These are phyloP conservation scores for Sporobolomyces roseus DNA, from an alignment of 768 basidiomycete species.

Conservation along the genomic window DNA sequence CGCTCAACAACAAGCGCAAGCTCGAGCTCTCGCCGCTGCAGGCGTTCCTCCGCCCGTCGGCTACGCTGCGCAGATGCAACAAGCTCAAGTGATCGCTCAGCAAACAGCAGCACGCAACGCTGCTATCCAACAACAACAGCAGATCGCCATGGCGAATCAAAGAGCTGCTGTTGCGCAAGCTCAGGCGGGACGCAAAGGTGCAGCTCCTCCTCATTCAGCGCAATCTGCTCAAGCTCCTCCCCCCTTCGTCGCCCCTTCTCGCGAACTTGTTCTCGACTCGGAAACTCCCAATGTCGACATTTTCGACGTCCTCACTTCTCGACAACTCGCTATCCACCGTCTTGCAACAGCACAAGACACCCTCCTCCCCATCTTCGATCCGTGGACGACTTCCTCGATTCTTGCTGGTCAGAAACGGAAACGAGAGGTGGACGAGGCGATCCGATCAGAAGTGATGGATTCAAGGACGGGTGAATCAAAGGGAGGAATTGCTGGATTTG, in stretches of 20 bases:
- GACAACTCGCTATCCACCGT: slow-evolving; percentile 29
- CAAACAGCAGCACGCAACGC: slow-evolving; percentile 1
- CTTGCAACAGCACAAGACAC: slow-evolving; percentile 23
- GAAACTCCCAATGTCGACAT: slow-evolving; percentile 17
- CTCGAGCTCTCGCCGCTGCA: slow-evolving; percentile 3
- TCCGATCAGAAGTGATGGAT: background rate
- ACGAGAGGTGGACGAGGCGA: slow-evolving; percentile 13
- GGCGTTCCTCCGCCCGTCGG: background rate
- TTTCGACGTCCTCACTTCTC: slow-evolving; percentile 30
- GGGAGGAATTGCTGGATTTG: slow-evolving; percentile 13
- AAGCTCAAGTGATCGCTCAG: slow-evolving; percentile 7
- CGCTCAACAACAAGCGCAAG: slow-evolving; percentile 17
- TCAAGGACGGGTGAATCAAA: slow-evolving; percentile 10
- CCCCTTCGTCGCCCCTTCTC: background rate
- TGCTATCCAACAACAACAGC: slow-evolving; percentile 18
- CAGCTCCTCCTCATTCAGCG: background rate
- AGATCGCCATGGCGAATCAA: background rate
- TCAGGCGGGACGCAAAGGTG: background rate
- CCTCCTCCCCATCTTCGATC: slow-evolving; percentile 16
- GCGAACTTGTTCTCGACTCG: slow-evolving; percentile 1
- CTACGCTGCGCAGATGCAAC: slow-evolving; percentile 2
- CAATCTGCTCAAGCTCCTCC: background rate
- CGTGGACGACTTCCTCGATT: slow-evolving; percentile 3
- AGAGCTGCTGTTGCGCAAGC: background rate
- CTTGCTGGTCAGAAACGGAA: slow-evolving; percentile 13